Evolutionary conservation across 371 early-diverging fungal genomes (phyloP).

Genomic region (Mucor irregularis): DNA sequence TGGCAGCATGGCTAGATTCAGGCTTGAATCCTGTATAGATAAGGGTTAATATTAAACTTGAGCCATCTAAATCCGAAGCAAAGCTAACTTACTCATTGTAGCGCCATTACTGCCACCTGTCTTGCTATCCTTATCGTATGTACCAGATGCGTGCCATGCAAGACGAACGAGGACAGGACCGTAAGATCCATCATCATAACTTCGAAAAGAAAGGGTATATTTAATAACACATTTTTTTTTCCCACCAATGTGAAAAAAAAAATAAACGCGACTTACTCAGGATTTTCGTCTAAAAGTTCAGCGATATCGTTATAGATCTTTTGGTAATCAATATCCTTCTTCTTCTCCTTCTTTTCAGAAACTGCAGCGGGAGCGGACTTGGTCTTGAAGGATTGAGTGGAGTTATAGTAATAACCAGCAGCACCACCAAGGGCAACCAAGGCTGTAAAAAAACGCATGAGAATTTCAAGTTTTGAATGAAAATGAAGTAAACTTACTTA

Average conservation of each 20-base stretch:
- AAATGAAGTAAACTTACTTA: constrained; percentile 18
- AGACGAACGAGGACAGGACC: constrained; percentile 90
- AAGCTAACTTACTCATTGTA: constrained; percentile 70
- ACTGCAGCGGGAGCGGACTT: constrained; percentile 13
- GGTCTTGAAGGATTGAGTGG: constrained; percentile 37
- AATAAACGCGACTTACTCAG: constrained; percentile 40
- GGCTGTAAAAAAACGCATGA: constrained; percentile 13
- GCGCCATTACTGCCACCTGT: constrained; percentile 93
- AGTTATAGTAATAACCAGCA: constrained; percentile 55
- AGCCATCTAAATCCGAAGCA: background rate
- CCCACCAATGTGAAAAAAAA: background rate
- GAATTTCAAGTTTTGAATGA: background rate
- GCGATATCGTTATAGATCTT: constrained; percentile 81
- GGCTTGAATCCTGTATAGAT: constrained; percentile 56
- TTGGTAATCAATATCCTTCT: constrained; percentile 58
- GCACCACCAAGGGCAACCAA: constrained; percentile 51
- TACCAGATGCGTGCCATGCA: constrained; percentile 95
- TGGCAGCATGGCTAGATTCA: constrained; percentile 81
- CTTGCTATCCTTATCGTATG: constrained; percentile 75
- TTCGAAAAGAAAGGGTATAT: constrained; percentile 1
- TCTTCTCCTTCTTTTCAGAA: constrained; percentile 14
- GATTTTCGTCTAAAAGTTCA: constrained; percentile 70
- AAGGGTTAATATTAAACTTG: background rate
- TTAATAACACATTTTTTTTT: background rate
- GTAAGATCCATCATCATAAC: constrained; percentile 90